A percentile compares a stretch with the other conserved stretches of the same genome.
Conservation (phyloP, 1,284 basidiomycete species). For the Heterobasidion parviporum region DNA sequence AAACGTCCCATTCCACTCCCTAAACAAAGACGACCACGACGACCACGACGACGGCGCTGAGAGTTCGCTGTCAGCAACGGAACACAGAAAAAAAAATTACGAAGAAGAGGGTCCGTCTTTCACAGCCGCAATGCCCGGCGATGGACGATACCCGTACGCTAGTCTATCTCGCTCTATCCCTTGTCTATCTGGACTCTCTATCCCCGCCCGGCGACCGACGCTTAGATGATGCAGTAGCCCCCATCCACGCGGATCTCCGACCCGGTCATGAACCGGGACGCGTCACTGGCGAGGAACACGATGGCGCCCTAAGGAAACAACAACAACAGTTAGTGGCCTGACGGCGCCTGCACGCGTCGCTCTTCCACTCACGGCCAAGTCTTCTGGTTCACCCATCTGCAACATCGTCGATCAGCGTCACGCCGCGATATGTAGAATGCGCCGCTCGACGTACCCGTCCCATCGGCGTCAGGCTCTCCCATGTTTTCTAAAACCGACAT, state of each 20-base stretch:
- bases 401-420: slow-evolving; percentile 6
- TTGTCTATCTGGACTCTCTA: neutral
- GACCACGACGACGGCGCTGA: too few relatives aligned
- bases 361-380: slow-evolving; percentile 45
- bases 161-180: neutral
- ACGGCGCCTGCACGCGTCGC: neutral
- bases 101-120: too few relatives aligned
- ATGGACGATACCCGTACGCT: too few relatives aligned
- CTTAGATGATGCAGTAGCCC: slow-evolving; percentile 59
- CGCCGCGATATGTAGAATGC: neutral
- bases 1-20: too few relatives aligned
- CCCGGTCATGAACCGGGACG: slow-evolving; percentile 82
- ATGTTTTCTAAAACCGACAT: slow-evolving; percentile 53
- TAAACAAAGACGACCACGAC: too few relatives aligned
- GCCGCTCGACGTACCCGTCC: slow-evolving; percentile 48
- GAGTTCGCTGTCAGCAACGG: too few relatives aligned
- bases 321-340: neutral
- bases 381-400: slow-evolving; percentile 73
- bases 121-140: too few relatives aligned
- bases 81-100: too few relatives aligned
- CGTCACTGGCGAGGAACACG: slow-evolving; percentile 81
- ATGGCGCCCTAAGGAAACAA: slow-evolving; percentile 55
- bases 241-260: slow-evolving; percentile 81
- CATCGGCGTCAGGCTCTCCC: slow-evolving; percentile 90
- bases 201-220: too few relatives aligned